Base-by-base conservation (phyloP, 2,329 filamentous ascomycete species). In the Aspergillus sp. region DNA sequence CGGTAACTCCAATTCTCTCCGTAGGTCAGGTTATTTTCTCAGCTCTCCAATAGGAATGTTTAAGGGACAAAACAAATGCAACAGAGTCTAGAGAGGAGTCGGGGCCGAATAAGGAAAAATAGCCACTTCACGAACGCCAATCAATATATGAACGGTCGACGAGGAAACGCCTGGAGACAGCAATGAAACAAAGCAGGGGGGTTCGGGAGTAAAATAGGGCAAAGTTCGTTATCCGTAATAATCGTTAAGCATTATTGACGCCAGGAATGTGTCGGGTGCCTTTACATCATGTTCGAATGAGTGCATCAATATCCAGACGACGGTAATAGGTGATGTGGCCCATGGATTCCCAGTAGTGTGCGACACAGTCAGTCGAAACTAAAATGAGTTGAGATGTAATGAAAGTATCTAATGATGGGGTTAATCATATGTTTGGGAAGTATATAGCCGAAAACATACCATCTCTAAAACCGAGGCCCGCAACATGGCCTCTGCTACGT, bases 321-420 rank as follows among this genome's bases (percentile, higher is more conserved):
- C 74, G 71, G 62, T 74, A 78, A 57, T 76, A 80, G 1, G 76
- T 76, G 32, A 79, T 71, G 55, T 78, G 76, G 3, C 73, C 74
- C 67, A 78, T 74, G n/a, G 72, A 68, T 49, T 89, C 78, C 93
- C 93, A 97, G 69, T 91, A 89, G 69, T 93, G 90, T 2, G 91
- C 93, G 54, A 97, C 71, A 41, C 83, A 81, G 68, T 96, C 80
- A n/a, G 86, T 83, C 2, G 89, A 92, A 39, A 96, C 81, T 36
- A 97, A 80, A 48, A 96, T 86, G 20, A 97, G 80, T 63, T 93
- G 86, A 1, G 87, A 88, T 3, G 87, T 80, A 49, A 93, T 89
- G 65, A 86, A 96, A 57, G 68, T 55, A 50, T 72, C 66, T 73
- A 56, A 22, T 57, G 17, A 4, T n/a, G 17, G 22, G n/a, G 58